Evolutionary conservation across 192 early-diverging fungal genomes (phyloP), one percentile per base, ranked within the genome.

Genomic region (Backusella westeae): DNA sequence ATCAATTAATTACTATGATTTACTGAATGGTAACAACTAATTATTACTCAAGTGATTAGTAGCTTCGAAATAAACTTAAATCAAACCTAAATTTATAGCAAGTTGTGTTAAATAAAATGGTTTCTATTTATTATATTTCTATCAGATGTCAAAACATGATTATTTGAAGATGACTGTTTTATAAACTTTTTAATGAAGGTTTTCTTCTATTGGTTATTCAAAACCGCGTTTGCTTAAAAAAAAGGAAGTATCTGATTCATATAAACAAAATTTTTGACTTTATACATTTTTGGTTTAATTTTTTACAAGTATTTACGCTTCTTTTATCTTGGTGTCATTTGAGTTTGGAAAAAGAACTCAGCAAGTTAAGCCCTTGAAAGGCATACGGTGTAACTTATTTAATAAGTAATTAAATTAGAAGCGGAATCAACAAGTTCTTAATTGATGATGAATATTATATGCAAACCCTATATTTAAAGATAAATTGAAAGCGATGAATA

Each of bases 201-300:
- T 8, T 63, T 63, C 23, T 63, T 1, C 23, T 63, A 63, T 63
- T 63, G 56, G 56, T 14, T 63, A 14, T 29, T 63, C 10, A 63
- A 56, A 63, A 3, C 56, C 9, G 23, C 0, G 12, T 26, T 9
- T 14, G 10, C 56, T 63, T 63, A 63, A 63, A 63, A 29, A 59
- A 59, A 29, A 59, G 7, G 6, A 1, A 63, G 10, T 10, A 1
- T 23, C 29, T 26, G 9, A 26, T 9, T 63, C n/a, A n/a, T 49
- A 26, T 29, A 63, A 63, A 63, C 56, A 63, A 63, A 63, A 14
- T 29, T 12, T 63, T 63, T 29, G 26, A 14, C 56, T 63, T 63
- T 63, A 12, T 63, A 63, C 56, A 63, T 63, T 63, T 56, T 63
- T 63, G 56, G 56, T 26, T 63, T 63, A 29, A 63, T 63, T 63